A percentile compares a stretch with the other conserved stretches of the same genome.
phyloP scores from a whole-genome alignment of 2,329 filamentous ascomycete genomes.

The Madurella mycetomatis region DNA sequence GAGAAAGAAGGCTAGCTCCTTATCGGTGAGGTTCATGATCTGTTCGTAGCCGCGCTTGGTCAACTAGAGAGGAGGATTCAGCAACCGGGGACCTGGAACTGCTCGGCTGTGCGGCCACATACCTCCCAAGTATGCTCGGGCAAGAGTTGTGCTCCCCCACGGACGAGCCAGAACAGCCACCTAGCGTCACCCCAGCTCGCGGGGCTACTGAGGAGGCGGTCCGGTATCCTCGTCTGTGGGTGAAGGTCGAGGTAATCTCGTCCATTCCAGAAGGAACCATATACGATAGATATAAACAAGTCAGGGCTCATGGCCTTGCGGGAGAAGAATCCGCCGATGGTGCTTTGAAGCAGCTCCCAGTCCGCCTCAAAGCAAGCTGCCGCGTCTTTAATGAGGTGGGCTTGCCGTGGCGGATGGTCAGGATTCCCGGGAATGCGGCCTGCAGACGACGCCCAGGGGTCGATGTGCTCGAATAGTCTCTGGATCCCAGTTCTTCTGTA shows the following conservation, averaged over 20 bases:
- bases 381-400: slow-evolving; percentile 5
- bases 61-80: slow-evolving; percentile 2
- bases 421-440: not conserved
- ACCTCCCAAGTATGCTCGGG: slow-evolving; percentile 29
- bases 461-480: slow-evolving; percentile 32
- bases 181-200: slow-evolving; percentile 22
- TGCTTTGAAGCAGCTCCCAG: slow-evolving; percentile 15
- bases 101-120: slow-evolving; percentile 1
- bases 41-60: slow-evolving; percentile 14
- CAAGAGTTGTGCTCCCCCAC: slow-evolving; percentile 23
- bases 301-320: no score
- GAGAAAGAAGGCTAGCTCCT: slow-evolving; percentile 1
- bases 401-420: not conserved
- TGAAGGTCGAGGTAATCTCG: slow-evolving; percentile 23
- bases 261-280: not conserved
- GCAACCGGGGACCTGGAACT: not conserved
- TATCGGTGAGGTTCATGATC: slow-evolving; percentile 9
- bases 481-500: slow-evolving; percentile 33
- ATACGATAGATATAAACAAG: no score
- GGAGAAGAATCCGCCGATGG: not conserved
- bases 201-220: slow-evolving; percentile 26
- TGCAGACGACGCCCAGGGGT: no score
- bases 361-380: slow-evolving; percentile 14
- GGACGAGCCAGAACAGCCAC: slow-evolving; percentile 29
- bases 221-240: slow-evolving; percentile 24